These are phyloP conservation scores for Suhomyces kilbournensis DNA, from an alignment of 805 yeast genomes.

Conservation along the genomic window DNA sequence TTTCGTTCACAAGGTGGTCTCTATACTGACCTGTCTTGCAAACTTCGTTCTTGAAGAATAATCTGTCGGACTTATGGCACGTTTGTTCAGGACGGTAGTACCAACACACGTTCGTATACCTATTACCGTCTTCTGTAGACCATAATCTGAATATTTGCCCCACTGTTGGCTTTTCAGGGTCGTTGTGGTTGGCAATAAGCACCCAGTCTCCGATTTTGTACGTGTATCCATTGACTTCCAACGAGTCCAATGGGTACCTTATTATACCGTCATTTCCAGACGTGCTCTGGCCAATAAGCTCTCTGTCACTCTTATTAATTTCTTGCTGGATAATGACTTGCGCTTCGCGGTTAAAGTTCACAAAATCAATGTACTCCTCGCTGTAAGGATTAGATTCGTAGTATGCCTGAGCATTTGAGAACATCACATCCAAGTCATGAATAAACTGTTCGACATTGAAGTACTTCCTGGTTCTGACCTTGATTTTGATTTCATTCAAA, in stretches of 20 bases:
- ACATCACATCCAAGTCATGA: slow-evolving; percentile 70
- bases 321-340: slow-evolving; percentile 61
- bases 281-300: slow-evolving; percentile 47
- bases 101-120: slow-evolving; percentile 96
- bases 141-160: slow-evolving; percentile 93
- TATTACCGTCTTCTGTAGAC: slow-evolving; percentile 79
- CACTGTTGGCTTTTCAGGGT: slow-evolving; percentile 82
- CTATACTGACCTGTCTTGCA: slow-evolving; percentile 96
- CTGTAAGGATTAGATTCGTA: slow-evolving; percentile 52
- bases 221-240: slow-evolving; percentile 65
- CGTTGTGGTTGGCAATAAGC: slow-evolving; percentile 80
- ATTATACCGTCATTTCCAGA: slow-evolving; percentile 48
- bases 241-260: slow-evolving; percentile 76
- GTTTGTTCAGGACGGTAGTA: slow-evolving; percentile 97
- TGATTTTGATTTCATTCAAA: slow-evolving; percentile 71
- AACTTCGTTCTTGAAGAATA: slow-evolving; percentile 91
- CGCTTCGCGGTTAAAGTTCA: slow-evolving; percentile 59
- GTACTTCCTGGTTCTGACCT: slow-evolving; percentile 83
- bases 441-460: slow-evolving; percentile 71
- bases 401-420: slow-evolving; percentile 68
- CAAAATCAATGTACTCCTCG: slow-evolving; percentile 58
- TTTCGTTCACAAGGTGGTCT: slow-evolving; percentile 86
- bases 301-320: slow-evolving; percentile 77
- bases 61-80: slow-evolving; percentile 84
- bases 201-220: slow-evolving; percentile 96